Evolutionary conservation across 495 filamentous ascomycete species (phyloP).

Genomic region (Astrocystis sublimbata): DNA sequence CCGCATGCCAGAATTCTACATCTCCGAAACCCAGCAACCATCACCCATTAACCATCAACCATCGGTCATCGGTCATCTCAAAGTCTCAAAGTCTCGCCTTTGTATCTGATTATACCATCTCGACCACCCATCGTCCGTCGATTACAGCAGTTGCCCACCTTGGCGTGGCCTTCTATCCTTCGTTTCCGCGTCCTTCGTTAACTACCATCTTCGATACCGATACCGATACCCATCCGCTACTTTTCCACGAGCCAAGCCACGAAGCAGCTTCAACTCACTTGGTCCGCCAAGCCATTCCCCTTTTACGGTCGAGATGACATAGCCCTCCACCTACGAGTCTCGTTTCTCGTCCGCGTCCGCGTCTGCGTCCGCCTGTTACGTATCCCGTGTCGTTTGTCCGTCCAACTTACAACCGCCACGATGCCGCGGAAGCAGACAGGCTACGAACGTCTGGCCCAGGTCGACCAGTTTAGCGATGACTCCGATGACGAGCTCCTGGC

Average conservation of each 20-base stretch:
- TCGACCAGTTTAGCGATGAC: conserved; percentile 79
- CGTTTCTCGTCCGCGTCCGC: not conserved
- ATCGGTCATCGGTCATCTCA: too few species aligned
- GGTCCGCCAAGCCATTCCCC: too few species aligned
- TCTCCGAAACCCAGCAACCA: too few species aligned
- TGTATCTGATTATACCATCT: too few species aligned
- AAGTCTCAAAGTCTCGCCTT: too few species aligned
- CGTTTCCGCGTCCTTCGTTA: conserved; percentile 6
- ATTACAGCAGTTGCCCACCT: too few species aligned
- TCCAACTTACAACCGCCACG: conserved; percentile 15
- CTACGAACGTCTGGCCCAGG: conserved; percentile 89
- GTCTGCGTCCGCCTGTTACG: not conserved
- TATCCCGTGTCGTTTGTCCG: not conserved
- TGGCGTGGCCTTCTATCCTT: not conserved
- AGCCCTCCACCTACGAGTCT: not conserved
- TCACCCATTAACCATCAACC: too few species aligned
- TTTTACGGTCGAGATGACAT: conserved; percentile 11
- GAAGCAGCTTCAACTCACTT: not conserved
- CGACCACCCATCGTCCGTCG: not conserved
- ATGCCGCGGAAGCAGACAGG: conserved; percentile 65
- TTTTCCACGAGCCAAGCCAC: not conserved
- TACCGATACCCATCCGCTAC: not conserved
- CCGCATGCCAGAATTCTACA: too few species aligned
- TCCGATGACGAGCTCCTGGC: conserved; percentile 66
- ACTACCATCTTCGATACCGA: not conserved